These are phyloP conservation scores for Mycena sp. DNA, from an alignment of 1,284 basidiomycete genomes.

Conservation along the genomic window DNA sequence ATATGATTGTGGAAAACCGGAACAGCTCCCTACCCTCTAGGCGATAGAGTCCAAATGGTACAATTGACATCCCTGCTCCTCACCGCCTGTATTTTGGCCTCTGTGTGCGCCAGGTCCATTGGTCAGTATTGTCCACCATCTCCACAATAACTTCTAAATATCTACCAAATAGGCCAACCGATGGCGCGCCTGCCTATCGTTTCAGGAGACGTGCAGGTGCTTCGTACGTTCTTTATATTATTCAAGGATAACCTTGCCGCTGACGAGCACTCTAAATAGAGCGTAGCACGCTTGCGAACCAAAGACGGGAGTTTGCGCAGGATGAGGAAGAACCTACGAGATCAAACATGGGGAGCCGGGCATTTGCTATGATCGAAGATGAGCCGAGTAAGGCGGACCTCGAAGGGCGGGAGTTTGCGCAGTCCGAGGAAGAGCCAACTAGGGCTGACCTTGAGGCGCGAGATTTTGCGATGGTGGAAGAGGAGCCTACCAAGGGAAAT, in stretches of 20 bases:
- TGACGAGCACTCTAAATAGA: no score
- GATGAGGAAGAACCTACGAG: not conserved
- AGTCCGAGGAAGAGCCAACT: not conserved
- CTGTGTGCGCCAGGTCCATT: not conserved
- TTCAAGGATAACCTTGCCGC: no score
- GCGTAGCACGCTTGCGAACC: no score
- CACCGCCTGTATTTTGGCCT: not conserved
- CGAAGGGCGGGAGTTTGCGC: not conserved
- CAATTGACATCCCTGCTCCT: constrained; percentile 4
- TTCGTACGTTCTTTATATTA: not conserved
- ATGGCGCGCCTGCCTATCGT: not conserved
- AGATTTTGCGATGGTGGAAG: not conserved
- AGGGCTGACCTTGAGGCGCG: constrained; percentile 1
- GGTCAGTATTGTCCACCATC: not conserved
- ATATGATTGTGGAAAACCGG: no score
- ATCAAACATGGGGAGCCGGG: not conserved
- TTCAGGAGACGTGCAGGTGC: not conserved
- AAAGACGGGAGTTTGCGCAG: not conserved
- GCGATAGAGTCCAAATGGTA: not conserved
- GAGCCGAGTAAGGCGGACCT: constrained; percentile 6
- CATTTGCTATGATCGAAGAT: not conserved
- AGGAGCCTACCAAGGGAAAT: not conserved
- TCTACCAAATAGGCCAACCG: not conserved
- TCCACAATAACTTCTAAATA: not conserved
- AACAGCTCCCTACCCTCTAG: no score